These are phyloP conservation scores for Gnomoniopsis smithogilvyi DNA, from an alignment of 2,329 filamentous ascomycete genomes.

Conservation along the genomic window DNA sequence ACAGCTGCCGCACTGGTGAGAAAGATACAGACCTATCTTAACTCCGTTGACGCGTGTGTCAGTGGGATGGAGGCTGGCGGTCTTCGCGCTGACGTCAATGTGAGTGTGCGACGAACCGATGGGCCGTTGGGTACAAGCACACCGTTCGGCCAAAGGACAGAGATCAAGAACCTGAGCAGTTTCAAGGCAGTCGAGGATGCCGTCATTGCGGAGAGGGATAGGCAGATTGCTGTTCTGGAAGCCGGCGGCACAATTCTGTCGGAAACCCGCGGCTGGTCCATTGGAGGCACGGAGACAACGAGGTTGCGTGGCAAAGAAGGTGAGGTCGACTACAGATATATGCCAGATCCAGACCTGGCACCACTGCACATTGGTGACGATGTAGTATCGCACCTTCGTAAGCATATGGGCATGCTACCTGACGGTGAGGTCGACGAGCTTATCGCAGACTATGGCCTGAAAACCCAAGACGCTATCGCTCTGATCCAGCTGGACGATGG, in stretches of 20 bases:
- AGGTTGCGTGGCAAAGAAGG: slow-evolving; percentile 89
- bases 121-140: slow-evolving; percentile 27
- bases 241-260: slow-evolving; percentile 71
- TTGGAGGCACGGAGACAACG: slow-evolving; percentile 78
- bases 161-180: slow-evolving; percentile 96
- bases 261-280: slow-evolving; percentile 90
- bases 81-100: slow-evolving; percentile 89
- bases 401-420: slow-evolving; percentile 66
- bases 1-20: slow-evolving; percentile 86
- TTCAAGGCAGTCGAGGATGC: slow-evolving; percentile 95
- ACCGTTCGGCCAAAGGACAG: slow-evolving; percentile 77
- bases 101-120: slow-evolving; percentile 70
- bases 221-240: slow-evolving; percentile 80
- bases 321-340: slow-evolving; percentile 96
- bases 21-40: slow-evolving; percentile 81
- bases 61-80: slow-evolving; percentile 93
- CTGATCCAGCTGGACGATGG: slow-evolving; percentile 76
- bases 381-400: slow-evolving; percentile 61
- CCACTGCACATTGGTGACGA: slow-evolving; percentile 73
- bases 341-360: slow-evolving; percentile 90
- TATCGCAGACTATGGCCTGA: slow-evolving; percentile 62
- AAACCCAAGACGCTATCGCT: slow-evolving; percentile 77
- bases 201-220: slow-evolving; percentile 83
- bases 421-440: slow-evolving; percentile 67
- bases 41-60: slow-evolving; percentile 78